A percentile compares a stretch with the other conserved stretches of the same genome.
These are phyloP conservation scores for Pleurotus cornucopiae DNA, from an alignment of 768 basidiomycete genomes.

Conservation along the genomic window DNA sequence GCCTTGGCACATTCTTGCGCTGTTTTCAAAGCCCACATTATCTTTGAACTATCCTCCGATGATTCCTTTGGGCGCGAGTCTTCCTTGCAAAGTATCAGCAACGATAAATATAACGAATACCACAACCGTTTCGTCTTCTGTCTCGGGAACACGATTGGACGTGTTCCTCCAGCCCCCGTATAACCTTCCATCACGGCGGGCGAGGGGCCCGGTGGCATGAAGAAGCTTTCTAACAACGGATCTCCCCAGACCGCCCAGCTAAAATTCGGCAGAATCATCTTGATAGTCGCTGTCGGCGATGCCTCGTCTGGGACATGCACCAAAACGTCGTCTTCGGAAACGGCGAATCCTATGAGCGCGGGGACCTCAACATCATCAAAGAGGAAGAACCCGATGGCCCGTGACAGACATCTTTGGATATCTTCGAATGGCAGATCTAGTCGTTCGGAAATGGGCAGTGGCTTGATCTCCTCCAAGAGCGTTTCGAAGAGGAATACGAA, in stretches of 20 bases:
- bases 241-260: constrained; percentile 71
- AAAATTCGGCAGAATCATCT: constrained; percentile 45
- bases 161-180: constrained; percentile 39
- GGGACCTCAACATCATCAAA: constrained; percentile 78
- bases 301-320: constrained; percentile 31
- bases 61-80: constrained; percentile 8
- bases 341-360: constrained; percentile 60
- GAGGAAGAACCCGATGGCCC: constrained; percentile 70
- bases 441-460: constrained; percentile 13
- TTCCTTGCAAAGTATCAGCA: constrained; percentile 36
- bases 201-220: constrained; percentile 45
- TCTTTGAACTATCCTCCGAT: constrained; percentile 18
- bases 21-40: constrained; percentile 37
- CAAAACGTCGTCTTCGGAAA: constrained; percentile 54
- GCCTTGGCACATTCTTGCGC: constrained; percentile 33
- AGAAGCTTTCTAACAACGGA: constrained; percentile 66
- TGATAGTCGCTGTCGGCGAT: constrained; percentile 22
- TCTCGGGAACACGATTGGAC: constrained; percentile 51
- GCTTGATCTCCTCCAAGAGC: constrained; percentile 42
- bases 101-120: constrained; percentile 67
- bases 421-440: constrained; percentile 33
- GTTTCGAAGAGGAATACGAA: constrained; percentile 59
- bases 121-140: constrained; percentile 75
- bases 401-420: constrained; percentile 49
- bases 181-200: constrained; percentile 61